Conservation (phyloP, 345 rosid genomes). For the Raphanus sativus region DNA sequence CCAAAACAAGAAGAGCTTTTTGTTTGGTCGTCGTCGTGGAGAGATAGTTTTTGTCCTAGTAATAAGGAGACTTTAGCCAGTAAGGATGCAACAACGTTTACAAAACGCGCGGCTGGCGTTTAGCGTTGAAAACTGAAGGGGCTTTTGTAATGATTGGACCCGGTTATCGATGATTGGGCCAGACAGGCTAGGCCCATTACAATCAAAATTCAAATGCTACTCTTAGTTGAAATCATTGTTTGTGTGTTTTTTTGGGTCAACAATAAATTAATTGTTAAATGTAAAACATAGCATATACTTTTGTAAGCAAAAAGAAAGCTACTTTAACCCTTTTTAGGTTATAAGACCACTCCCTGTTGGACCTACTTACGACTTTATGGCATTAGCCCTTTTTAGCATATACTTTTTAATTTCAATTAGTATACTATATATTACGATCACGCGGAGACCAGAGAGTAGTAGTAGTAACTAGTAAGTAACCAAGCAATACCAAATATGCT, state of each 20-base stretch:
- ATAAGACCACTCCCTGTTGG: conserved; percentile 27
- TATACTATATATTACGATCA: background rate
- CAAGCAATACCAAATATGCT: background rate
- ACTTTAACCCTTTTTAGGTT: conserved; percentile 21
- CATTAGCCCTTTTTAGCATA: conserved; percentile 11
- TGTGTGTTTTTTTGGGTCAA: conserved; percentile 17
- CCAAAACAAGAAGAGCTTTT: background rate
- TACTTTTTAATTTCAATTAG: background rate
- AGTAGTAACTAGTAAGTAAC: background rate
- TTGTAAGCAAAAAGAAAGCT: conserved; percentile 20
- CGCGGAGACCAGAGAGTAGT: conserved; percentile 13
- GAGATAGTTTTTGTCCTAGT: conserved; percentile 23
- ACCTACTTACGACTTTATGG: conserved; percentile 35
- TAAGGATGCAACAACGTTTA: background rate
- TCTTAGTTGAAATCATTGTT: conserved; percentile 1
- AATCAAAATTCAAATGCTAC: background rate
- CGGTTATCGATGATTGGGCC: background rate
- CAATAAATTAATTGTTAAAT: conserved; percentile 22
- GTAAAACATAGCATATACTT: conserved; percentile 12
- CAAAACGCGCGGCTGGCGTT: conserved; percentile 24
- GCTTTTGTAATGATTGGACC: background rate
- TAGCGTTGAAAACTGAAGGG: background rate
- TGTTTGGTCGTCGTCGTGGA: conserved; percentile 14
- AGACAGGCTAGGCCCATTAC: conserved; percentile 7
- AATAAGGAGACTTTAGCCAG: conserved; percentile 14